phyloP scores from a whole-genome alignment of 306 rosid species.

The Coriaria nepalensis region DNA sequence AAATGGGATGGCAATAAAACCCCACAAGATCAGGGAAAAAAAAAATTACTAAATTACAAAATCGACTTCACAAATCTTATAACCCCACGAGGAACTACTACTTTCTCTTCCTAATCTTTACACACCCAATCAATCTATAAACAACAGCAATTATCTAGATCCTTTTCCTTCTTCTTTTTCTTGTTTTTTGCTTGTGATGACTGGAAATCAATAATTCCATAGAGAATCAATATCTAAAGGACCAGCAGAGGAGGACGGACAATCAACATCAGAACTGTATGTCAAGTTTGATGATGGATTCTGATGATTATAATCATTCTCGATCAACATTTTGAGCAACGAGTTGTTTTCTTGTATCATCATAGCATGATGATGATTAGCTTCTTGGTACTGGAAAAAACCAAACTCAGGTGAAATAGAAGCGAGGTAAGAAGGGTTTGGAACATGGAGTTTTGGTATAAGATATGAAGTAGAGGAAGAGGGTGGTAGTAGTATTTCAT shows the following conservation, averaged over 20 bases:
- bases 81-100: no score
- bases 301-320: background rate
- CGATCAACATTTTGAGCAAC: slow-evolving; percentile 29
- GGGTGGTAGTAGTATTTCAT: background rate
- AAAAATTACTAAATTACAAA: no score
- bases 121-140: no score
- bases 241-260: slow-evolving; percentile 35
- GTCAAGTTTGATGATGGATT: slow-evolving; percentile 15
- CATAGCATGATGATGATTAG: background rate
- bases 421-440: background rate
- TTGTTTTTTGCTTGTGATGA: no score
- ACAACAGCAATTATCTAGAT: no score
- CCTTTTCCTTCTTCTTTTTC: no score
- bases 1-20: no score
- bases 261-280: slow-evolving; percentile 14
- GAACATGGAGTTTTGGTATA: background rate
- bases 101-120: no score
- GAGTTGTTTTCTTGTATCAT: slow-evolving; percentile 15
- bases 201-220: slow-evolving; percentile 34
- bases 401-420: slow-evolving; percentile 14
- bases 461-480: slow-evolving; percentile 18
- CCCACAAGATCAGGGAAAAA: no score
- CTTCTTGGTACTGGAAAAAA: slow-evolving; percentile 16
- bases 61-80: no score
- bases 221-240: slow-evolving; percentile 29